Evolutionary conservation across 768 basidiomycete species (phyloP), one percentile per base, ranked within the genome.

Genomic region (Butyriboletus loyo): DNA sequence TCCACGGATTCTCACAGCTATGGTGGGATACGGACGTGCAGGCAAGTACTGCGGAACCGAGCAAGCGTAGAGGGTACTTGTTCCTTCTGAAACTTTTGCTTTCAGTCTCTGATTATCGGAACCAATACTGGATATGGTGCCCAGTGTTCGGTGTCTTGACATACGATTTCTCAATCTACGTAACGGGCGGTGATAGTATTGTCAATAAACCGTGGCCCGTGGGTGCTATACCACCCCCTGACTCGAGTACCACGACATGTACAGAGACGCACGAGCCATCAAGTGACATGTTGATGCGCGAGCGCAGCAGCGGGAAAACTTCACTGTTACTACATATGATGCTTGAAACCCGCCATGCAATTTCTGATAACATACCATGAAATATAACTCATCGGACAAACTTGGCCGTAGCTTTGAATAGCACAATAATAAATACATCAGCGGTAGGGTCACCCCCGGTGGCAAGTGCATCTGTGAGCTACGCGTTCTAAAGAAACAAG

Each of bases 111-210:
- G 51, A 56, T n/a, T 66, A 57, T 50, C 54, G 63, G 55, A 77
- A 75, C 58, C 84, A 87, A 48, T 87, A 86, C 60, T 86, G 84
- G 84, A 53, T 86, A 21, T 86, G 85, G 85, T 79, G 80, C 54
- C 79, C 83, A 2, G 63, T 86, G 44, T 69, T 71, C n/a, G 84
- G 80, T 11, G 68, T 74, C 1, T 68, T 80, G 41, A 48, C 81
- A 24, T 86, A 87, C 54, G 86, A 86, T 58, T 38, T 68, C 3
- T 68, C 83, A 57, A 59, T 86, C 46, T 84, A 76, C 65, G n/a
- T n/a, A n/a, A 73, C 73, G 3, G 83, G 80, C 11, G 63, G 71
- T 0, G 82, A 85, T 55, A 77, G 75, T 42, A 64, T 78, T 34
- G 48, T 83, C 25, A 82, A 82, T 62, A 68, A 65, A 59, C 74